phyloP scores from a whole-genome alignment of 257 asterid genomes.

The Nicotiana attenuata region DNA sequence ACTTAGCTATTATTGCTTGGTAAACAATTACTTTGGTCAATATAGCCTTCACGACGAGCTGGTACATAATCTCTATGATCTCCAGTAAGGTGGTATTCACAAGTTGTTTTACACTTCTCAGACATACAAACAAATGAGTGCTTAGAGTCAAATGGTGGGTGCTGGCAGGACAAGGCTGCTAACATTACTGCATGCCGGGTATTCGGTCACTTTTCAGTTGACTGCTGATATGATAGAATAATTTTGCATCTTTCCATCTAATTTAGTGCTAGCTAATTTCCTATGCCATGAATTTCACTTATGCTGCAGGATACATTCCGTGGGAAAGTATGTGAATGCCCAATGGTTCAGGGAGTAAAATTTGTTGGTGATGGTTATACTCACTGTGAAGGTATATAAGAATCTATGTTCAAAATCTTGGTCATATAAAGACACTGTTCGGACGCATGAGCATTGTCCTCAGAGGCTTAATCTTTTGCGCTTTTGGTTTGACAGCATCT shows the following conservation, averaged over 20 bases:
- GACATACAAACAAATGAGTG: slow-evolving; percentile 94
- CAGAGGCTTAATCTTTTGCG: neutral
- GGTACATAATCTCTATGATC: neutral
- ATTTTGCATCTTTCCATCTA: neutral
- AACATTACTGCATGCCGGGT: slow-evolving; percentile 95
- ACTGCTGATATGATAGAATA: neutral
- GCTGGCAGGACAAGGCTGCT: slow-evolving; percentile 84
- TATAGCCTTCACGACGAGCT: neutral
- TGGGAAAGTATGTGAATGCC: slow-evolving; percentile 90
- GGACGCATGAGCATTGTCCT: neutral
- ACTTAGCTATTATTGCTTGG: neutral
- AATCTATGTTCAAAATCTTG: neutral
- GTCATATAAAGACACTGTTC: neutral
- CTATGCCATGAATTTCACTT: neutral
- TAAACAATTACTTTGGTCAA: neutral
- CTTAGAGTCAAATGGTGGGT: slow-evolving; percentile 82
- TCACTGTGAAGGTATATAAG: slow-evolving; percentile 68
- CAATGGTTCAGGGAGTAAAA: slow-evolving; percentile 71
- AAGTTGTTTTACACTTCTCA: slow-evolving; percentile 26
- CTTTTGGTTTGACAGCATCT: slow-evolving; percentile 52
- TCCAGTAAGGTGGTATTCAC: neutral
- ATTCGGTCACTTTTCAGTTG: neutral
- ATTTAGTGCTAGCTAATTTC: neutral
- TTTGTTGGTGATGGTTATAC: slow-evolving; percentile 92
- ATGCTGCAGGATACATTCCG: slow-evolving; percentile 82